These are phyloP conservation scores for Cucurbitaria berberidis DNA, from an alignment of 2,329 filamentous ascomycete genomes.

Conservation along the genomic window DNA sequence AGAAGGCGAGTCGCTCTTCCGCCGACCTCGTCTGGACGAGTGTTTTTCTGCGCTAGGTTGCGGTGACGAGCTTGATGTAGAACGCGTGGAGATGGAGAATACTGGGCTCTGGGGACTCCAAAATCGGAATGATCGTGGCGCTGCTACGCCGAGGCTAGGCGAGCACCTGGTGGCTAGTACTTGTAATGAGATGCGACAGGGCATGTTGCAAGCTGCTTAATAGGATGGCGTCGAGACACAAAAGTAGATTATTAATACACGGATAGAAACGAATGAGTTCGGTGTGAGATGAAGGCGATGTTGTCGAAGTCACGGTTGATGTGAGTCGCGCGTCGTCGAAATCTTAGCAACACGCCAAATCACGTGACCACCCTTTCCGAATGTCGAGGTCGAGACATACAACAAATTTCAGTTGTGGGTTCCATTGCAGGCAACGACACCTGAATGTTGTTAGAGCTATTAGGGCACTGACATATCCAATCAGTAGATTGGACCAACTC, in stretches of 20 bases:
- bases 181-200: not conserved
- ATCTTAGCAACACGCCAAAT: slow-evolving; percentile 5
- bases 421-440: not conserved
- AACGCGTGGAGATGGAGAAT: not conserved
- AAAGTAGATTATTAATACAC: not conserved
- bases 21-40: not conserved
- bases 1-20: not conserved
- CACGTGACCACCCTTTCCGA: slow-evolving; percentile 1
- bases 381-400: too few species aligned
- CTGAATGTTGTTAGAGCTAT: too few species aligned
- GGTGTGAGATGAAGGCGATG: not conserved
- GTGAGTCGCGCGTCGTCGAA: not conserved
- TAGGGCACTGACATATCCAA: not conserved
- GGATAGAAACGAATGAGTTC: too few species aligned
- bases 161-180: not conserved
- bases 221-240: not conserved
- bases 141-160: not conserved
- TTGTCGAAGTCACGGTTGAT: not conserved
- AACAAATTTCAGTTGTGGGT: too few species aligned
- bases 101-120: too few species aligned
- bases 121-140: not conserved
- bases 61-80: not conserved
- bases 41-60: not conserved
- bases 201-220: not conserved
- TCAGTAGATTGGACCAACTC: not conserved